Conservation (phyloP, 305 asterid species). For the Solanum hybrid region DNA sequence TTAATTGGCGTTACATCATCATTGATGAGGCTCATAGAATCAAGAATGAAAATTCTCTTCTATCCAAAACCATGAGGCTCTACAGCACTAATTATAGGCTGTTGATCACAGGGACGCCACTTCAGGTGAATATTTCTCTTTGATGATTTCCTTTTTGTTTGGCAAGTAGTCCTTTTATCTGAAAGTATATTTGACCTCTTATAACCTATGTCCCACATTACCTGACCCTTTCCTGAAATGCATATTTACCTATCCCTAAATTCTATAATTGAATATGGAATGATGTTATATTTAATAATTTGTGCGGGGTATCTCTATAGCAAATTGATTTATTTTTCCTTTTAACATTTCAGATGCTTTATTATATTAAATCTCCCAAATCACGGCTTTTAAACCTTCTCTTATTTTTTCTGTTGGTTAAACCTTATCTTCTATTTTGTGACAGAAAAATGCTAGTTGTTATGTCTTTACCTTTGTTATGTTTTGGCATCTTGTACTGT, state of each 20-base stretch:
- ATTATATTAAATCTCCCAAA: not conserved
- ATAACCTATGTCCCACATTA: not conserved
- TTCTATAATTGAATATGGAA: not conserved
- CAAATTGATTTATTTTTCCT: not conserved
- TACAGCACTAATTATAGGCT: slow-evolving; percentile 87
- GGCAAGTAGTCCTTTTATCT: not conserved
- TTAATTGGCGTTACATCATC: slow-evolving; percentile 95
- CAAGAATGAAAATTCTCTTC: slow-evolving; percentile 95
- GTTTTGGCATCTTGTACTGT: not conserved
- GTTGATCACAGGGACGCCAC: slow-evolving; percentile 96
- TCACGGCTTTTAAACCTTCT: not conserved
- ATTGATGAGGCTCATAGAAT: slow-evolving; percentile 99
- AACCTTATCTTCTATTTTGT: not conserved
- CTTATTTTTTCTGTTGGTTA: not conserved
- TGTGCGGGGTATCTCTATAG: not conserved
- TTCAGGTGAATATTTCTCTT: slow-evolving; percentile 50
- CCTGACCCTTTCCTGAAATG: not conserved
- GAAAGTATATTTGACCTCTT: not conserved
- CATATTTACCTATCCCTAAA: not conserved
- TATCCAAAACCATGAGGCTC: slow-evolving; percentile 92
- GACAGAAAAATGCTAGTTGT: not conserved
- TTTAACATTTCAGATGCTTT: not conserved
- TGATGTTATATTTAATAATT: not conserved
- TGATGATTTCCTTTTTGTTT: not conserved
- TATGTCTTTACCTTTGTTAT: not conserved